Evolutionary conservation across 257 asterid species (phyloP).

Genomic region (Primulina huaijiensis): DNA sequence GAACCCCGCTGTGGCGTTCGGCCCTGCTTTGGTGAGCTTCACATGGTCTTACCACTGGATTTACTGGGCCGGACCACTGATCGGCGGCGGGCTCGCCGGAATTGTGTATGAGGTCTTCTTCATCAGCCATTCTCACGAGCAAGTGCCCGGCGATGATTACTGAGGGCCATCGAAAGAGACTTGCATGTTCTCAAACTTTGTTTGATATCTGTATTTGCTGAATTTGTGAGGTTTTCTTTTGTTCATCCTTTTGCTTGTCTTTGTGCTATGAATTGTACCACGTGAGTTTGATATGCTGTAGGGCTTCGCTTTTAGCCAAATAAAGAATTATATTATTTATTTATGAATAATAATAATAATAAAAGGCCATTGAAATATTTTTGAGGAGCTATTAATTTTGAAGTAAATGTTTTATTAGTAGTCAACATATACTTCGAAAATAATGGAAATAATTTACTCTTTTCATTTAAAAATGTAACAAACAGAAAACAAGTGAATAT

Average conservation of each 20-base stretch:
- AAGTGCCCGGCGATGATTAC: not conserved
- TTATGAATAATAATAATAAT: too few species aligned
- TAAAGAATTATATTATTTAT: too few species aligned
- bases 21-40: conserved; percentile 45
- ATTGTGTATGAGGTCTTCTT: conserved; percentile 15
- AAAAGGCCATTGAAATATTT: too few species aligned
- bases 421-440: too few species aligned
- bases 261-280: not conserved
- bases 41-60: conserved; percentile 44
- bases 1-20: conserved; percentile 50
- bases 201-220: not conserved
- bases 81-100: conserved; percentile 29
- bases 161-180: not conserved
- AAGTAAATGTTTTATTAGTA: too few species aligned
- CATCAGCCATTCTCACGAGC: not conserved
- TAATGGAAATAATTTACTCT: too few species aligned
- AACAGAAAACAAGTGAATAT: not conserved
- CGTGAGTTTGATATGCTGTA: not conserved
- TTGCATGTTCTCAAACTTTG: not conserved
- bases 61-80: conserved; percentile 42
- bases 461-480: not conserved
- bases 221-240: not conserved
- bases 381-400: too few species aligned
- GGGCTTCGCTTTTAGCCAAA: not conserved
- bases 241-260: not conserved